A percentile compares a stretch with the other conserved stretches of the same genome.
phyloP scores from a whole-genome alignment of 306 rosid genomes.

The Cucumis cinereus region DNA sequence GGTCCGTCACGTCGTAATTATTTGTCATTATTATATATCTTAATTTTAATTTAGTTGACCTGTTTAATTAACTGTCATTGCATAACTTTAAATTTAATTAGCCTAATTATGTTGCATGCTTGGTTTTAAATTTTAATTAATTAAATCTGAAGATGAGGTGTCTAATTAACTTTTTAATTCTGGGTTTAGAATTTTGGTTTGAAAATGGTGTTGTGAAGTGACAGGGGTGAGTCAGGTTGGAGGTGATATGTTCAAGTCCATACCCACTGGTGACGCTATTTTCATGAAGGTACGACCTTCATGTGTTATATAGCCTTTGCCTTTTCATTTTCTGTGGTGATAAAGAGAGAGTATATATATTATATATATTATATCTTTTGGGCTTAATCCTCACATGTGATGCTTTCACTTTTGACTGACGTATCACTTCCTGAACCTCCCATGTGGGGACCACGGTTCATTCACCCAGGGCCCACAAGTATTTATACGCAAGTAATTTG shows the following conservation, averaged over 20 bases:
- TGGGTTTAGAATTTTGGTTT: too few relatives aligned
- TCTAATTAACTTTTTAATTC: too few relatives aligned
- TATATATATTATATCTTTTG: neutral
- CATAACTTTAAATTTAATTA: too few relatives aligned
- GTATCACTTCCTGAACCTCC: neutral
- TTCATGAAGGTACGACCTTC: slow-evolving; percentile 54
- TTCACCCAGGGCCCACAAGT: neutral
- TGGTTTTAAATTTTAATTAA: too few relatives aligned
- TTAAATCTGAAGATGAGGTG: too few relatives aligned
- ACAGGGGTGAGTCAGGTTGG: slow-evolving; percentile 72
- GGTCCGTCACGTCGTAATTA: too few relatives aligned
- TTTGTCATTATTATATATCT: too few relatives aligned
- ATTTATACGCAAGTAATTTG: too few relatives aligned
- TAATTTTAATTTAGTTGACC: too few relatives aligned
- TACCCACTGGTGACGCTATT: slow-evolving; percentile 62
- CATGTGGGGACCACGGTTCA: too few relatives aligned
- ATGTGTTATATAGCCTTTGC: neutral
- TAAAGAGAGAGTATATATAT: neutral
- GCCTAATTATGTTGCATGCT: too few relatives aligned
- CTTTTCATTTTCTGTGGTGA: neutral
- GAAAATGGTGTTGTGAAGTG: neutral
- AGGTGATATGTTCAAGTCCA: slow-evolving; percentile 69
- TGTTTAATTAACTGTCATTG: too few relatives aligned
- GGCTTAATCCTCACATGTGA: neutral
- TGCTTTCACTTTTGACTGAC: neutral